Evolutionary conservation across 192 early-diverging fungal species (phyloP), one percentile per base, ranked within the genome.

Genomic region (Coemansia pectinata): DNA sequence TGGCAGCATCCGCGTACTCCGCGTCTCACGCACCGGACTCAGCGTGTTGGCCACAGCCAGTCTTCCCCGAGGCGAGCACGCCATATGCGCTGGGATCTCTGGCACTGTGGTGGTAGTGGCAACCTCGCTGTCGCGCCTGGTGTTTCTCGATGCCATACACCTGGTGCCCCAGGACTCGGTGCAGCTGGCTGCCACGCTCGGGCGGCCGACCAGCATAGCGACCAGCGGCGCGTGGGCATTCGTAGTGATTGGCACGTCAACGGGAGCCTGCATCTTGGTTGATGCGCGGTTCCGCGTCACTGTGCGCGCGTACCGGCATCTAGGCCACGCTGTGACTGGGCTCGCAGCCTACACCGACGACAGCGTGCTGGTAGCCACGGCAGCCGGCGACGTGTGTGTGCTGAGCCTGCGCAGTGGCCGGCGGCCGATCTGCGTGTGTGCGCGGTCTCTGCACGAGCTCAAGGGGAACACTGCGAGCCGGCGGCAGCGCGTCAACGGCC

Each of bases 1-100:
- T 68, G 95, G 95, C 14, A 83, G 81, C 21, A 90, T 97, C 60
- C 90, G 95, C 65, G 72, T 97, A 41, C 86, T 90, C 61, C 81
- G 93, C 45, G 83, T 87, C 1, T 42, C 25, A 27, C 58, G 67
- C 19, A 42, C 67, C 12, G 55, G 34, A 47, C 60, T 84, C 34
- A 42, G n/a, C 17, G 48, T 61, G 36, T 57, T 76, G 33, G 77
- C 74, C 1, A 40, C 63, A 5, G 42, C 58, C 3, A 12, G 23
- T 12, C 67, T 81, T 36, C 42, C 48, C 5, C 55, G 31, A 0
- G 66, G 66, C 42, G 78, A 81, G 52, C 67, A 81, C 23, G 73
- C 42, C n/a, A 65, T 58, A 14, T 61, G 62, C 23, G 62, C 73
- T 31, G 73, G 58, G 0, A 73, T 72, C 60, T 70, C 63, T 4